These are phyloP conservation scores for Cicer bijugum DNA, from an alignment of 306 rosid genomes.

Conservation along the genomic window DNA sequence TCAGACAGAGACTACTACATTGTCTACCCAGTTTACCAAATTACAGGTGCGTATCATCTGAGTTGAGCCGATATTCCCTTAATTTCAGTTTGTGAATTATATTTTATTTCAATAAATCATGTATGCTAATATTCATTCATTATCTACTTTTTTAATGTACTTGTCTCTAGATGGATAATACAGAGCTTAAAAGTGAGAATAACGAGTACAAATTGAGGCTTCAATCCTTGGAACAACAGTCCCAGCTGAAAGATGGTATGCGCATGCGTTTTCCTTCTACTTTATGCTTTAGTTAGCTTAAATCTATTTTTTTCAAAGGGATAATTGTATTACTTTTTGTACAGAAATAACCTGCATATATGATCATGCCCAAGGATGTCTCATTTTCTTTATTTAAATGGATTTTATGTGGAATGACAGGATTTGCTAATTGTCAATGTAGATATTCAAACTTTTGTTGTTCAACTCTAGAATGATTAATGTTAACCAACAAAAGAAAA, in stretches of 20 bases:
- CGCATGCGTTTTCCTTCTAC: slow-evolving; percentile 33
- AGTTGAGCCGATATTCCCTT: slow-evolving; percentile 38
- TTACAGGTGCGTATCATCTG: slow-evolving; percentile 63
- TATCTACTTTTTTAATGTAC: slow-evolving; percentile 10
- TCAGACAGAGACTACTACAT: slow-evolving; percentile 82
- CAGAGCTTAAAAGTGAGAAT: slow-evolving; percentile 65
- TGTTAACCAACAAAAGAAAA: slow-evolving; percentile 33
- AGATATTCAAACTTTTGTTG: slow-evolving; percentile 25
- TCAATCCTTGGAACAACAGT: slow-evolving; percentile 86
- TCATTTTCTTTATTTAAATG: background rate
- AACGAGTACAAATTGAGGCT: slow-evolving; percentile 83
- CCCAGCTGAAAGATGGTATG: slow-evolving; percentile 84
- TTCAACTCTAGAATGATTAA: slow-evolving; percentile 15
- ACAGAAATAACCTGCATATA: background rate
- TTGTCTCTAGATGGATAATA: slow-evolving; percentile 60
- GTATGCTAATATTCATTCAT: slow-evolving; percentile 30
- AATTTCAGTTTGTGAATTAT: background rate
- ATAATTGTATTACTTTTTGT: background rate
- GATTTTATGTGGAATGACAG: slow-evolving; percentile 15
- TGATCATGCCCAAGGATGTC: slow-evolving; percentile 16
- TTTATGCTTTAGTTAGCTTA: slow-evolving; percentile 37
- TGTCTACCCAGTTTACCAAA: slow-evolving; percentile 73
- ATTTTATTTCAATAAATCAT: slow-evolving; percentile 19
- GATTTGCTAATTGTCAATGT: background rate
- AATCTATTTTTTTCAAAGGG: slow-evolving; percentile 16